Evolutionary conservation across 169 alveolate genomes (phyloP).

Genomic region (Eimeria maxima): DNA sequence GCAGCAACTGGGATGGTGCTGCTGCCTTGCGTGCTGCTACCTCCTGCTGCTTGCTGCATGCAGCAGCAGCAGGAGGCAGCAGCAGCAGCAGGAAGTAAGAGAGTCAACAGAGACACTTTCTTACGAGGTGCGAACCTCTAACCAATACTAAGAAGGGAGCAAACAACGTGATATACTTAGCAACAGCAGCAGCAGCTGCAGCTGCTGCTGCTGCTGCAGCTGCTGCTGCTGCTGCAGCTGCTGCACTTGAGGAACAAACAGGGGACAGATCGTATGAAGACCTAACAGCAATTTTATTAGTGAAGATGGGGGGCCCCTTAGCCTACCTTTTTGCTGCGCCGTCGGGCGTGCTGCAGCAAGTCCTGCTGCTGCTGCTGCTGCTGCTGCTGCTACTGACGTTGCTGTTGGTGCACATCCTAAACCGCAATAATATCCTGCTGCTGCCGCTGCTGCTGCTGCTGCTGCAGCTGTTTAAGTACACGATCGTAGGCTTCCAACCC

Average conservation of each 20-base stretch:
- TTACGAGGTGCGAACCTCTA: neutral
- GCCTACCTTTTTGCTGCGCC: conserved; percentile 59
- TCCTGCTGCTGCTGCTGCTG: conserved; percentile 8
- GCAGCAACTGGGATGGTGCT: conserved; percentile 10
- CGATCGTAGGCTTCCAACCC: conserved; percentile 29
- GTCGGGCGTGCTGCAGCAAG: conserved; percentile 7
- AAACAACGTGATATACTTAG: neutral
- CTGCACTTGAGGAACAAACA: conserved; percentile 9
- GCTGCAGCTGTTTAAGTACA: neutral
- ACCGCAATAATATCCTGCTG: too few species aligned
- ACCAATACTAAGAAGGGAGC: neutral
- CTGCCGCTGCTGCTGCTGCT: conserved; percentile 34
- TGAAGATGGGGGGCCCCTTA: conserved; percentile 62
- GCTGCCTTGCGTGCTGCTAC: conserved; percentile 8
- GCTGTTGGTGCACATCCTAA: conserved; percentile 27
- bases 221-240: conserved; percentile 66
- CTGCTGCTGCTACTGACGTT: conserved; percentile 29
- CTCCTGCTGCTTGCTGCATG: too few species aligned
- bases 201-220: conserved; percentile 6
- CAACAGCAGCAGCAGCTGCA: neutral
- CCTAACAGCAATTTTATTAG: neutral
- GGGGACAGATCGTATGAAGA: neutral
- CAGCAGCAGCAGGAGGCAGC: conserved; percentile 51
- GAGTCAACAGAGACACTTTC: conserved; percentile 9
- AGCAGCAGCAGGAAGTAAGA: neutral